Percentiles rank a stretch among this genome's conserved stretches.
Conservation (phyloP, 2,329 filamentous ascomycete species). For the Aspergillus arachidicola region DNA sequence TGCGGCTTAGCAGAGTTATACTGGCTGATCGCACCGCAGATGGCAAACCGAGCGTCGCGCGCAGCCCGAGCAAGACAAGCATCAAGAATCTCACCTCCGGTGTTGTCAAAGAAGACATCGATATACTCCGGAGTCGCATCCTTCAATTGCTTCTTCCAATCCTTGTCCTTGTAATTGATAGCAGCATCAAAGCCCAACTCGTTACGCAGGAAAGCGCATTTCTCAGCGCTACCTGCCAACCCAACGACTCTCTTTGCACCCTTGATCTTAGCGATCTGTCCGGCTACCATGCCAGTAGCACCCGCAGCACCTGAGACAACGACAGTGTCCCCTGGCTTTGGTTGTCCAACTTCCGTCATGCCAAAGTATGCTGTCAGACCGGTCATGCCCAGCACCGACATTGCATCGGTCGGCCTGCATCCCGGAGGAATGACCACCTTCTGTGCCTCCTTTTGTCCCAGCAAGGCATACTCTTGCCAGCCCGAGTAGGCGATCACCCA, state of each 20-base stretch:
- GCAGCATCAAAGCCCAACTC: constrained; percentile 69
- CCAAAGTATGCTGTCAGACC: constrained; percentile 78
- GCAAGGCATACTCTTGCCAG: constrained; percentile 68
- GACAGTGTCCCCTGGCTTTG: constrained; percentile 71
- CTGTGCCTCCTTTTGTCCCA: constrained; percentile 55
- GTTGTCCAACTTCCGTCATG: constrained; percentile 67
- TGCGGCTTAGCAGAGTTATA: constrained; percentile 63
- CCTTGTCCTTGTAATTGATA: constrained; percentile 68
- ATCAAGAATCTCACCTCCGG: constrained; percentile 72
- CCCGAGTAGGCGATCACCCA: constrained; percentile 60
- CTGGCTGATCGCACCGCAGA: constrained; percentile 70
- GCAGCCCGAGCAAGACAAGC: constrained; percentile 66
- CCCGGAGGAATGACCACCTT: constrained; percentile 49
- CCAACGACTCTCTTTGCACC: constrained; percentile 65
- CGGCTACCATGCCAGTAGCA: constrained; percentile 74
- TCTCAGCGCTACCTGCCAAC: constrained; percentile 67
- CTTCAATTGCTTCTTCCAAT: constrained; percentile 63
- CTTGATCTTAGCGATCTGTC: constrained; percentile 76
- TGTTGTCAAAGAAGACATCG: constrained; percentile 75
- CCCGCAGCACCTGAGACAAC: constrained; percentile 78
- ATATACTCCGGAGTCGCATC: constrained; percentile 62
- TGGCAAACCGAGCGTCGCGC: constrained; percentile 65
- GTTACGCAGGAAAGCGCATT: constrained; percentile 66
- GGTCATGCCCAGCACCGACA: constrained; percentile 66
- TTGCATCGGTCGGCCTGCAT: constrained; percentile 60